Evolutionary conservation across 352 stramenopile genomes (phyloP).

Genomic region (Globisporangium cederbergense): DNA sequence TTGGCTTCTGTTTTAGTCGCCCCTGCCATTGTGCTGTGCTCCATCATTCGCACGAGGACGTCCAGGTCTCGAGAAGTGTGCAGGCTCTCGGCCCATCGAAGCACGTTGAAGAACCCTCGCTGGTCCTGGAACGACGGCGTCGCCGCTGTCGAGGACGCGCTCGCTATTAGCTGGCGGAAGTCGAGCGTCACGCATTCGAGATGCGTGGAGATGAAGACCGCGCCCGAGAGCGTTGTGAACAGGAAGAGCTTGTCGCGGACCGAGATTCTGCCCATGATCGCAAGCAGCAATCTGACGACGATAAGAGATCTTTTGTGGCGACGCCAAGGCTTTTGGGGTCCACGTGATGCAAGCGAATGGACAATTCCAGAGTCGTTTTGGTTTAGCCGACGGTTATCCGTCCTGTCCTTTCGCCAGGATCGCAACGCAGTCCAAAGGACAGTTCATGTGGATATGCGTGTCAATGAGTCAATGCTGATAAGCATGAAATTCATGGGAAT

Average conservation of each 20-base stretch:
- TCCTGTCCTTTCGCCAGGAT: background rate
- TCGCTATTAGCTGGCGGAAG: slow-evolving; percentile 30
- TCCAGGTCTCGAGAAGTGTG: slow-evolving; percentile 34
- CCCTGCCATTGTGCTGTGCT: background rate
- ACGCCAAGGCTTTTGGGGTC: too few species aligned
- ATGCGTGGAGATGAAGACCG: slow-evolving; percentile 26
- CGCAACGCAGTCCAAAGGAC: background rate
- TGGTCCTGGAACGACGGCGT: slow-evolving; percentile 29
- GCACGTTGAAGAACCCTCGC: slow-evolving; percentile 41
- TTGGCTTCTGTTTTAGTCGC: background rate
- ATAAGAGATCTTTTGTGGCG: too few species aligned
- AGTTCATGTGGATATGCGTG: too few species aligned
- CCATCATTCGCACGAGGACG: slow-evolving; percentile 21
- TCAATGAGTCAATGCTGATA: too few species aligned
- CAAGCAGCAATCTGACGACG: background rate
- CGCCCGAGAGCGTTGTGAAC: slow-evolving; percentile 12
- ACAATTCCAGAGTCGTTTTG: background rate
- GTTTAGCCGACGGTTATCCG: background rate
- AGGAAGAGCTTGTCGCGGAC: slow-evolving; percentile 15
- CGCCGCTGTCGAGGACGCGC: slow-evolving; percentile 17
- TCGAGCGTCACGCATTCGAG: slow-evolving; percentile 28
- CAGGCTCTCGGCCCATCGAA: slow-evolving; percentile 58
- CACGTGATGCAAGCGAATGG: too few species aligned
- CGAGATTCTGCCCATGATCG: slow-evolving; percentile 10
- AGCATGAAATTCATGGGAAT: too few species aligned